Conservation (phyloP, 2,329 filamentous ascomycete genomes). For the Aspergillus texensis region DNA sequence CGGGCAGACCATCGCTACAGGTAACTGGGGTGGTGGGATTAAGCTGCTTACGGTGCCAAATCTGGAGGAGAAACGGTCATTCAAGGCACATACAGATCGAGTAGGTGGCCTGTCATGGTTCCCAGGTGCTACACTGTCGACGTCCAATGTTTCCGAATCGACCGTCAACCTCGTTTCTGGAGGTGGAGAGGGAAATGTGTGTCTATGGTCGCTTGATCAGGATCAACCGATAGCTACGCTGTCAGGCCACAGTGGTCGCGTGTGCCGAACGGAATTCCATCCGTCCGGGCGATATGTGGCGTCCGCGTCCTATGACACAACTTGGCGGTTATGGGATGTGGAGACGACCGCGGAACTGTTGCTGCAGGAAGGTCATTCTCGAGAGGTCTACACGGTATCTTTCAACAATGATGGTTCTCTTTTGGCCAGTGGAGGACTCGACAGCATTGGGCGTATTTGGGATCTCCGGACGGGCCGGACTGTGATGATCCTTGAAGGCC, state of each 20-base stretch:
- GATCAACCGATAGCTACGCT: slow-evolving; percentile 84
- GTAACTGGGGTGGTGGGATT: slow-evolving; percentile 90
- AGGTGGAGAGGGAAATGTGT: slow-evolving; percentile 82
- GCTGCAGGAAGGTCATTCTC: slow-evolving; percentile 90
- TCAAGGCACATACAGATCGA: slow-evolving; percentile 84
- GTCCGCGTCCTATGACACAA: slow-evolving; percentile 92
- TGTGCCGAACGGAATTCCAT: slow-evolving; percentile 92
- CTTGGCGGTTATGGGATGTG: slow-evolving; percentile 95
- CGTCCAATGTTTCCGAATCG: slow-evolving; percentile 69
- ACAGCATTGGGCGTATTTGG: slow-evolving; percentile 95
- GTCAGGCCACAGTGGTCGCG: slow-evolving; percentile 79
- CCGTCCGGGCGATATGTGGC: slow-evolving; percentile 88
- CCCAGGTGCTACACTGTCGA: slow-evolving; percentile 75
- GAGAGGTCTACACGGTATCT: slow-evolving; percentile 85
- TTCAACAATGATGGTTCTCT: slow-evolving; percentile 93
- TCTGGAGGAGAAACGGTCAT: slow-evolving; percentile 72
- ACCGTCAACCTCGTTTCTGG: slow-evolving; percentile 86
- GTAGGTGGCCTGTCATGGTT: slow-evolving; percentile 91
- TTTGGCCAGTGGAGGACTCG: slow-evolving; percentile 86
- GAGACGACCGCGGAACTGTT: slow-evolving; percentile 81
- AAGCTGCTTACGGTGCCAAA: slow-evolving; percentile 83
- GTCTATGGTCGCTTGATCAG: slow-evolving; percentile 86
- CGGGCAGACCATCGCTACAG: slow-evolving; percentile 79
- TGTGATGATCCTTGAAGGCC: slow-evolving; percentile 91
- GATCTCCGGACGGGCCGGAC: slow-evolving; percentile 89